Base-by-base conservation (phyloP, 192 early-diverging fungal species). In the Mortierella claussenii region DNA sequence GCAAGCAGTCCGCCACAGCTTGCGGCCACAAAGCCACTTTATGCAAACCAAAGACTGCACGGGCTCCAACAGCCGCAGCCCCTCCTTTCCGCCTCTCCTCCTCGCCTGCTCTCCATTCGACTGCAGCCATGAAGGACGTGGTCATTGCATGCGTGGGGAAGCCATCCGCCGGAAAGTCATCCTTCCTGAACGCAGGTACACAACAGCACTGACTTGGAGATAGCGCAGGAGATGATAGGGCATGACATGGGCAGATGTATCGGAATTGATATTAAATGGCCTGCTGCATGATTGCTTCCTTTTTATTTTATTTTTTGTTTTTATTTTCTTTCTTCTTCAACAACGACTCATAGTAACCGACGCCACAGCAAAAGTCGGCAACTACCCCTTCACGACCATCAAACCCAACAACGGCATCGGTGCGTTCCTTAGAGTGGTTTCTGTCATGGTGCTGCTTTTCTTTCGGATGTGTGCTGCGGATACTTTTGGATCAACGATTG, bases 371-470 rank as follows among this genome's bases (percentile, higher is more conserved):
- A 95, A 95, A 61, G 93, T 93, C 20, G 93, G 81, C 9, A 92
- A 89, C 69, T 93, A 88, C 51, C 93, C 93, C 6, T 95, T 95
- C 81, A 95, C 93, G 20, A 95, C 93, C 28, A 95, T 95, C 40
- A 88, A 90, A 56, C 92, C 92, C 18, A 94, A 94, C 80, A 85
- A 90, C 55, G 93, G 91, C 45, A 83, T 94, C 37, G 73, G 73
- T 62, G 56, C 23, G n/a, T n/a, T n/a, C n/a, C n/a, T n/a, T n/a
- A n/a, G n/a, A 49, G 47, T 49, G 23, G 15, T 24, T 54, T 52
- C 30, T 52, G 50, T 27, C 13, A 55, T 24, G 9, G 2, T 18
- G 32, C 30, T n/a, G n/a, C n/a, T n/a, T n/a, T n/a, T n/a, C n/a
- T n/a, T n/a, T n/a, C n/a, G n/a, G n/a, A n/a, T n/a, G n/a, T n/a